Base-by-base conservation (phyloP, 2,329 filamentous ascomycete genomes). In the Colletotrichum gloeosporioides region DNA sequence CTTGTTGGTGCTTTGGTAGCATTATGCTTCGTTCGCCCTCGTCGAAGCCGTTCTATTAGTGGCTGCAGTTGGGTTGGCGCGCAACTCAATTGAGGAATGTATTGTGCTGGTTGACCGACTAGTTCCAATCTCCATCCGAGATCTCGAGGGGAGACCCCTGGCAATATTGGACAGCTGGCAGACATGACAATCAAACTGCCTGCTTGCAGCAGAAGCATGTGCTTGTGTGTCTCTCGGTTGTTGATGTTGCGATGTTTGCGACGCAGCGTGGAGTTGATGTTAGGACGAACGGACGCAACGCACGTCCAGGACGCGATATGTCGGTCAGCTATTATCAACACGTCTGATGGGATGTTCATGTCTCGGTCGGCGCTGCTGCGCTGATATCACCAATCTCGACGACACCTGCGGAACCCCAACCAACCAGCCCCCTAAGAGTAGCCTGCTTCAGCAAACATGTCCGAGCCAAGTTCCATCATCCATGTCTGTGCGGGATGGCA, bases 131-230 rank as follows among this genome's bases (percentile, higher is more conserved):
- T 73, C 63, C 44, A 49, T 73, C 44, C 69, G 63, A 67, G 55
- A 69, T 73, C 69, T 76, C 73, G 63, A 76, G 69, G 73, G 73
- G n/a, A 73, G 73, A 73, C 73, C 73, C 73, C 73, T 76, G 73
- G 69, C 29, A 76, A 73, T 73, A 73, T 76, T 76, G 73, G 36
- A 73, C 69, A 76, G 59, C 63, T 76, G 73, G 73, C 73, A 76
- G 73, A 76, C 73, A 76, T 57, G 64, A 62, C 39, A 76, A 73
- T 76, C 73, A 73, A 76, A 73, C 39, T 62, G 69, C 27, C 63
- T 63, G 55, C 69, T 75, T 63, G 55, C 73, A 59, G 67, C 67
- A 64, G 39, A 63, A 75, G 73, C 69, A 73, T 68, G 73, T 63
- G 69, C 62, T 62, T 67, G 73, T 63, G 69, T 76, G 55, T 59